Conservation (phyloP, 495 filamentous ascomycete species). For the Venustampulla echinocandica region DNA sequence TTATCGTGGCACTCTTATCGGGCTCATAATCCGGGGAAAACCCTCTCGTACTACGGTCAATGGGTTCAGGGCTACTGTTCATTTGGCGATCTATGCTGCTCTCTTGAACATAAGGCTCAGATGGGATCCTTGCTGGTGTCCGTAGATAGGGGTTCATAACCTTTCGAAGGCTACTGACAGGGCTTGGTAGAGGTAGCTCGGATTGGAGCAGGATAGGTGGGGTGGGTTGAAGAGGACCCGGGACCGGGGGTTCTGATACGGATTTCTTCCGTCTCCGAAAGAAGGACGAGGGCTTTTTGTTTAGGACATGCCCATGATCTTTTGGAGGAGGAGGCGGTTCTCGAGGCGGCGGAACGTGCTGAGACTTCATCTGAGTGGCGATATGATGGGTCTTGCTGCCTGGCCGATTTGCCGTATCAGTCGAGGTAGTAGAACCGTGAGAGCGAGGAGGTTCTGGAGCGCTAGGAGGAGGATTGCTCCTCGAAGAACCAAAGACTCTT, state of each 20-base stretch:
- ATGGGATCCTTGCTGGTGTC: slow-evolving; percentile 20
- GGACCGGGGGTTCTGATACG: slow-evolving; percentile 43
- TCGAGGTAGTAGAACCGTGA: slow-evolving; percentile 20
- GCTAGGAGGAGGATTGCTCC: slow-evolving; percentile 26
- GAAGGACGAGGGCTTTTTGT: slow-evolving; percentile 87
- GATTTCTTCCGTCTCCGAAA: slow-evolving; percentile 92
- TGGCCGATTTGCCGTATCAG: slow-evolving; percentile 20
- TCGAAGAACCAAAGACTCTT: slow-evolving; percentile 62
- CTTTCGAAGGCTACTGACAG: slow-evolving; percentile 78
- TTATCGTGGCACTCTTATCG: slow-evolving; percentile 49
- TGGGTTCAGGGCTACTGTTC: slow-evolving; percentile 15
- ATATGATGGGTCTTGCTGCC: slow-evolving; percentile 27
- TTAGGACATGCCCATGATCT: slow-evolving; percentile 43
- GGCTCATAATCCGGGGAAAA: slow-evolving; percentile 62
- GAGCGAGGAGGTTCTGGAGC: slow-evolving; percentile 33
- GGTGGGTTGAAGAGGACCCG: slow-evolving; percentile 26
- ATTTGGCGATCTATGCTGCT: slow-evolving; percentile 11
- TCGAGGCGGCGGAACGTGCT: slow-evolving; percentile 33
- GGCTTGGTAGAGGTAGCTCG: slow-evolving; percentile 38
- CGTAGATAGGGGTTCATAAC: slow-evolving; percentile 83
- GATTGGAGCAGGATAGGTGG: slow-evolving; percentile 28
- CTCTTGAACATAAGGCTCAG: slow-evolving; percentile 18
- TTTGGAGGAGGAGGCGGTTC: slow-evolving; percentile 35
- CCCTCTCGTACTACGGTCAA: slow-evolving; percentile 30
- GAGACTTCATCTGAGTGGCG: slow-evolving; percentile 30